Evolutionary conservation across 139 green algal species (phyloP).

Genomic region (Chlorella sp.): DNA sequence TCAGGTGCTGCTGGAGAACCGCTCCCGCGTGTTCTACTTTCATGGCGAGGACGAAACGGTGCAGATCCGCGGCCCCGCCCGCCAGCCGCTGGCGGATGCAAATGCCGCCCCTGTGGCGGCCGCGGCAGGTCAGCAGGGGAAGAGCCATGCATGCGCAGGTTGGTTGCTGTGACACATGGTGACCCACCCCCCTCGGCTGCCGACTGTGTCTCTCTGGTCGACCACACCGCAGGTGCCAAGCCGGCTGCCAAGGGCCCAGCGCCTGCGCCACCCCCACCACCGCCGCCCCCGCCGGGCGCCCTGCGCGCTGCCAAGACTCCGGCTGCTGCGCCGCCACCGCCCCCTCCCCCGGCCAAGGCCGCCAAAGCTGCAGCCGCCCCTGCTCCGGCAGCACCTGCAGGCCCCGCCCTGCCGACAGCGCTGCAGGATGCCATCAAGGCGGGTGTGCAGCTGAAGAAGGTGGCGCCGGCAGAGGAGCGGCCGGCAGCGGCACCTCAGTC

Average conservation of each 20-base stretch:
- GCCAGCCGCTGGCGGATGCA: slow-evolving; percentile 8
- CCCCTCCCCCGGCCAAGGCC: neutral
- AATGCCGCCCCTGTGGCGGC: neutral
- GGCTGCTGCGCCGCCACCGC: neutral
- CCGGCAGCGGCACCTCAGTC: neutral
- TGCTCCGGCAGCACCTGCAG: neutral
- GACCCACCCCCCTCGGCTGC: no score
- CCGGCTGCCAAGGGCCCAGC: neutral
- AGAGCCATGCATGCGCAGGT: no score
- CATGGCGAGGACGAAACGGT: slow-evolving; percentile 48
- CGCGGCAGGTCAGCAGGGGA: neutral
- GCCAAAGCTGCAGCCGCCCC: neutral
- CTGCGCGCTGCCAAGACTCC: slow-evolving; percentile 1
- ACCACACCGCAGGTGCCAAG: neutral
- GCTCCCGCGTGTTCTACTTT: slow-evolving; percentile 48
- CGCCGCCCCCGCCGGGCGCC: neutral
- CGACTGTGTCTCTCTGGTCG: no score
- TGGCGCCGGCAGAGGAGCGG: neutral
- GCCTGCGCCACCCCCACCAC: neutral
- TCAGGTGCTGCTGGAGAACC: slow-evolving; percentile 47
- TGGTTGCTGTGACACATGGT: no score
- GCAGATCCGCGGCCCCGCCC: slow-evolving; percentile 17
- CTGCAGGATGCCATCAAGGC: slow-evolving; percentile 44
- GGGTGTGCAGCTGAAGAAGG: slow-evolving; percentile 31
- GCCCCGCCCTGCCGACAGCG: neutral